These are phyloP conservation scores for Sonneratia caseolaris DNA, from an alignment of 345 rosid genomes.

Conservation along the genomic window DNA sequence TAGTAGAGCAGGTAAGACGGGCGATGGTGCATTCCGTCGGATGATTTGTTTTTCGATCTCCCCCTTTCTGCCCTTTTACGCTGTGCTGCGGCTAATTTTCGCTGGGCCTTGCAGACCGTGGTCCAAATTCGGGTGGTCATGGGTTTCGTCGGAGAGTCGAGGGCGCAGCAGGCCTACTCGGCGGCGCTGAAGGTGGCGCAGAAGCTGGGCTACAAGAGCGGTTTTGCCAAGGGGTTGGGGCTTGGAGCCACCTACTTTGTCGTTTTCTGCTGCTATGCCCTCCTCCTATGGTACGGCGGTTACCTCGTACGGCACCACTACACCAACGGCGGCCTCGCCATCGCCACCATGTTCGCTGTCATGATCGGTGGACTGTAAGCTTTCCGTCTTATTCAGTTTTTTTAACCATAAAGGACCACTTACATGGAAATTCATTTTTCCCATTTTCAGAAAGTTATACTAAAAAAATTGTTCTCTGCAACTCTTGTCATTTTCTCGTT, in stretches of 20 bases:
- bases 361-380: slow-evolving; percentile 97
- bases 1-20: slow-evolving; percentile 74
- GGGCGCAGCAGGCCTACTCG: slow-evolving; percentile 69
- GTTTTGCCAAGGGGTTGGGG: slow-evolving; percentile 88
- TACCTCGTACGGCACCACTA: slow-evolving; percentile 82
- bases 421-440: too few species aligned
- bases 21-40: neutral
- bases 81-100: slow-evolving; percentile 24
- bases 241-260: slow-evolving; percentile 90
- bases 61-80: neutral
- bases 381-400: neutral
- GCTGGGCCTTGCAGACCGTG: slow-evolving; percentile 47
- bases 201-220: slow-evolving; percentile 74
- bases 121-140: slow-evolving; percentile 81
- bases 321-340: slow-evolving; percentile 92
- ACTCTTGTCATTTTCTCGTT: neutral
- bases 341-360: slow-evolving; percentile 92
- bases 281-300: slow-evolving; percentile 95
- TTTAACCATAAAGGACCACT: neutral
- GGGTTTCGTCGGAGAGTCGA: slow-evolving; percentile 87
- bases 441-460: too few species aligned
- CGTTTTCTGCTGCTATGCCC: slow-evolving; percentile 87
- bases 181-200: slow-evolving; percentile 68
- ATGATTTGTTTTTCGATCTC: slow-evolving; percentile 1
- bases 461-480: too few species aligned